phyloP scores from a whole-genome alignment of 768 basidiomycete genomes.

The Boletus vermiculosoides region DNA sequence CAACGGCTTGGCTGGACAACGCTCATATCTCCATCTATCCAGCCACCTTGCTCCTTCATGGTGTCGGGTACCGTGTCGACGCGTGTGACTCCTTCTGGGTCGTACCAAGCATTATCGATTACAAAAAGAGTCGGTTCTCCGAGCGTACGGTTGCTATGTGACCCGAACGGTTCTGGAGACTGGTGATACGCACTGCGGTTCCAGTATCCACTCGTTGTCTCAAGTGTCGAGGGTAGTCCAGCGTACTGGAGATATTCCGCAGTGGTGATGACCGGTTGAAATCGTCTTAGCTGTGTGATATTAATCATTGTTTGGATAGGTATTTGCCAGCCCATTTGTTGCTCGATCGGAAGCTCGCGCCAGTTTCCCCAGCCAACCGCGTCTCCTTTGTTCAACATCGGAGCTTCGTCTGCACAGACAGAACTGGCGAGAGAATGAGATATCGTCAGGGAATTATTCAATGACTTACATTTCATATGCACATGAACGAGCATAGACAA shows the following conservation, averaged over 20 bases:
- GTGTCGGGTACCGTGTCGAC: constrained; percentile 35
- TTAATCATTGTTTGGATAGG: constrained; percentile 39
- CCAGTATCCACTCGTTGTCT: constrained; percentile 41
- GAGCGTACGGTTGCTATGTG: constrained; percentile 13
- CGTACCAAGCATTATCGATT: constrained; percentile 42
- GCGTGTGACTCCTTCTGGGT: constrained; percentile 35
- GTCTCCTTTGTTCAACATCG: constrained; percentile 43
- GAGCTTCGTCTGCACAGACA: constrained; percentile 39
- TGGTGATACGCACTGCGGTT: constrained; percentile 30
- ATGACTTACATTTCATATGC: constrained; percentile 37
- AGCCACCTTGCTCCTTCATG: constrained; percentile 27
- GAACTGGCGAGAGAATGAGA: constrained; percentile 15
- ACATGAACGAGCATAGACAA: constrained; percentile 44
- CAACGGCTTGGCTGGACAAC: constrained; percentile 16
- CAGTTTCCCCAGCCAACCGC: constrained; percentile 40
- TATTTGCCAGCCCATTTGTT: constrained; percentile 34
- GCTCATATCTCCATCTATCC: constrained; percentile 17
- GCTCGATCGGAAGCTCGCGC: constrained; percentile 35
- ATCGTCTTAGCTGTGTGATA: constrained; percentile 36
- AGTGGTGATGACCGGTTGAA: constrained; percentile 36
- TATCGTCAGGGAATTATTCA: neutral
- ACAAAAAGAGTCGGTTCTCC: constrained; percentile 28
- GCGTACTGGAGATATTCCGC: constrained; percentile 42
- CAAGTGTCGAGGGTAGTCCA: constrained; percentile 27
- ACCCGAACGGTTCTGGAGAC: constrained; percentile 14